phyloP scores from a whole-genome alignment of 2,329 filamentous ascomycete genomes.

The Sphaerulina vaccinii region DNA sequence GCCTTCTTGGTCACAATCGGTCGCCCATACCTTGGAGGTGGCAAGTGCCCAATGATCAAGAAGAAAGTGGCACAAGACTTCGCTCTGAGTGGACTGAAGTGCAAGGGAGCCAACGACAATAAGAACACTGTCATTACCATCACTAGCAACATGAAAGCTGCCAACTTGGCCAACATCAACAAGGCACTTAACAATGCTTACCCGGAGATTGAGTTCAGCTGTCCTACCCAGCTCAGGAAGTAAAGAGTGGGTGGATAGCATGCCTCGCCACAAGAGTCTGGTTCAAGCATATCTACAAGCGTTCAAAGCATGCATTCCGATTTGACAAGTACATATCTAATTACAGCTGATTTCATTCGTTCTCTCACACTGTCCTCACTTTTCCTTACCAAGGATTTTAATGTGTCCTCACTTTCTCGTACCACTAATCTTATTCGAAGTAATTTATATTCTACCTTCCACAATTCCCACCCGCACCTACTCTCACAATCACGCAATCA shows the following conservation, averaged over 20 bases:
- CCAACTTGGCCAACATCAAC: slow-evolving; percentile 15
- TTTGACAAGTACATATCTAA: too few species aligned
- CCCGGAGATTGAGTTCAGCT: slow-evolving; percentile 18
- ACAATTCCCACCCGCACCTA: too few species aligned
- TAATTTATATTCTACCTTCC: too few species aligned
- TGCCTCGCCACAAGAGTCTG: not conserved
- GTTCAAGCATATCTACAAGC: not conserved
- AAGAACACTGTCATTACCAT: slow-evolving; percentile 22
- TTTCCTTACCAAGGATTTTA: too few species aligned
- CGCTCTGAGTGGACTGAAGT: slow-evolving; percentile 12
- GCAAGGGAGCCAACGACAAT: slow-evolving; percentile 17
- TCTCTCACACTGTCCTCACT: too few species aligned
- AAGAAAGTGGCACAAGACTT: slow-evolving; percentile 14
- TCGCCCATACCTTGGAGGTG: slow-evolving; percentile 21
- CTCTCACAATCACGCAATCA: too few species aligned
- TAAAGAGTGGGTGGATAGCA: not conserved
- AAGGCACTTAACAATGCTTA: slow-evolving; percentile 15
- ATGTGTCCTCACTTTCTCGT: too few species aligned
- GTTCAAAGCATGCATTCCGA: too few species aligned
- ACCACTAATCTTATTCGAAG: too few species aligned
- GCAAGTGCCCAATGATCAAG: slow-evolving; percentile 15
- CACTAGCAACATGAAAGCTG: slow-evolving; percentile 13
- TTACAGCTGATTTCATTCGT: too few species aligned
- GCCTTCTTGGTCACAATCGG: slow-evolving; percentile 20
- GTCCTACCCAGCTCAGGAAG: slow-evolving; percentile 6